phyloP scores from a whole-genome alignment of 2,329 filamentous ascomycete species.

The Ceratocystis albifundus region DNA sequence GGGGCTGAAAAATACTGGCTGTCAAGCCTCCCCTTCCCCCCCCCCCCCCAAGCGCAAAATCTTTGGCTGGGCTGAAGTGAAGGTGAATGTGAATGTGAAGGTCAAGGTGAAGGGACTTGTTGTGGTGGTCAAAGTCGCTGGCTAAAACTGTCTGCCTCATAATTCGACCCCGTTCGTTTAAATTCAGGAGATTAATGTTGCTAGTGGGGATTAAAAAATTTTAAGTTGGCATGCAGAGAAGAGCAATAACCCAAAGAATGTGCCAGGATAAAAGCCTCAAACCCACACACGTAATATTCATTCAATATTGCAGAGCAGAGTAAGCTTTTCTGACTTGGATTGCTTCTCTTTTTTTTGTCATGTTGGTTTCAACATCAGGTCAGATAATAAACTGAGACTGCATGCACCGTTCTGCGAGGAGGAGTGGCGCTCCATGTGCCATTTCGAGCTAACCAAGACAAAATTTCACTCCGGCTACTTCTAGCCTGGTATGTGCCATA shows the following conservation, averaged over 20 bases:
- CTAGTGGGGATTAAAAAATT: neutral
- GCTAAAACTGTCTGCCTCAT: neutral
- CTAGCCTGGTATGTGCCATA: neutral
- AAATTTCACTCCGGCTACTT: neutral
- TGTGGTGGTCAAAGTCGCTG: too few relatives aligned
- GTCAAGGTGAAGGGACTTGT: neutral
- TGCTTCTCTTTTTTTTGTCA: neutral
- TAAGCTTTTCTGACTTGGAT: neutral
- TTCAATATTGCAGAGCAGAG: neutral
- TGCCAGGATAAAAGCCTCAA: neutral
- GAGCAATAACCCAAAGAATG: neutral
- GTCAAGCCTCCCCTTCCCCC: slow-evolving; percentile 2
- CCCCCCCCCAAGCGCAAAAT: neutral
- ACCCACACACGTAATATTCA: neutral
- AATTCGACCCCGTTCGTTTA: slow-evolving; percentile 10
- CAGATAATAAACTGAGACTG: neutral
- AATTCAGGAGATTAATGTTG: slow-evolving; percentile 4
- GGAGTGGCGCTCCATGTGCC: neutral
- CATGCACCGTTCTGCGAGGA: too few relatives aligned
- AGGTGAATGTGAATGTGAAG: too few relatives aligned
- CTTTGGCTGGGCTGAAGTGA: neutral
- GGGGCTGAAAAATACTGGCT: slow-evolving; percentile 10
- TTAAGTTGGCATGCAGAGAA: neutral
- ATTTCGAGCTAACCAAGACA: neutral
- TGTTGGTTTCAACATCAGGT: neutral